A percentile compares a stretch with the other conserved stretches of the same genome.
These are phyloP conservation scores for Senecio squalidus DNA, from an alignment of 140 eudicot species.

Conservation along the genomic window DNA sequence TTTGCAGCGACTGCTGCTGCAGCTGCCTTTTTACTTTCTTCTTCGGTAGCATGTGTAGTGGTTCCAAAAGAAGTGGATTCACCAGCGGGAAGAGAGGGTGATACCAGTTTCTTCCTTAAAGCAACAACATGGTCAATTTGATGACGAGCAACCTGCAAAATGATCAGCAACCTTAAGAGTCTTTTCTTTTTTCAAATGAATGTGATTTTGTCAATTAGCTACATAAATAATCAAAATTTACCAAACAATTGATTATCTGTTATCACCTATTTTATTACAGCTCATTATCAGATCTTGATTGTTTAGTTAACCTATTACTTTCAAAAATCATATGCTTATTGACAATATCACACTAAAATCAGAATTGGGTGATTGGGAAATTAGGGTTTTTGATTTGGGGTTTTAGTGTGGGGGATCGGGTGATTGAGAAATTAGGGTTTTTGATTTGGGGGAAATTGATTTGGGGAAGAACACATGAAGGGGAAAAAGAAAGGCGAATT, in stretches of 20 bases:
- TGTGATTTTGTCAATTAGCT: not conserved
- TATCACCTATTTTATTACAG: not conserved
- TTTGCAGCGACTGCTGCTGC: slow-evolving; percentile 93
- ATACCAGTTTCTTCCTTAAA: slow-evolving; percentile 36
- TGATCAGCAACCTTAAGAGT: slow-evolving; percentile 4
- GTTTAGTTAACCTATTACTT: not conserved
- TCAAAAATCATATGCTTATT: not conserved
- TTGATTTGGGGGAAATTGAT: too few species aligned
- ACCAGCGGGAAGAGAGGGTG: slow-evolving; percentile 23
- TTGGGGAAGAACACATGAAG: too few species aligned
- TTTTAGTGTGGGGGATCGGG: too few species aligned
- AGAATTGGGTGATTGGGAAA: too few species aligned
- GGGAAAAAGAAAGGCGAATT: too few species aligned
- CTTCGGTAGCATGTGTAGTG: slow-evolving; percentile 42
- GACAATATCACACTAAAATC: not conserved
- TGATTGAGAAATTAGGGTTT: too few species aligned
- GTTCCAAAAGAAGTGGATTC: slow-evolving; percentile 39
- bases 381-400: too few species aligned
- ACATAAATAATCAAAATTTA: not conserved
- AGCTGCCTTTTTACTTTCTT: slow-evolving; percentile 62
- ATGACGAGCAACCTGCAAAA: slow-evolving; percentile 59
- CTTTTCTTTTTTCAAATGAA: not conserved
- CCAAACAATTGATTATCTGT: not conserved
- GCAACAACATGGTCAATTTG: slow-evolving; percentile 42
- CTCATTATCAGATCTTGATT: not conserved